phyloP scores from a whole-genome alignment of 208 protist species.

The Acanthamoeba triangularis region DNA sequence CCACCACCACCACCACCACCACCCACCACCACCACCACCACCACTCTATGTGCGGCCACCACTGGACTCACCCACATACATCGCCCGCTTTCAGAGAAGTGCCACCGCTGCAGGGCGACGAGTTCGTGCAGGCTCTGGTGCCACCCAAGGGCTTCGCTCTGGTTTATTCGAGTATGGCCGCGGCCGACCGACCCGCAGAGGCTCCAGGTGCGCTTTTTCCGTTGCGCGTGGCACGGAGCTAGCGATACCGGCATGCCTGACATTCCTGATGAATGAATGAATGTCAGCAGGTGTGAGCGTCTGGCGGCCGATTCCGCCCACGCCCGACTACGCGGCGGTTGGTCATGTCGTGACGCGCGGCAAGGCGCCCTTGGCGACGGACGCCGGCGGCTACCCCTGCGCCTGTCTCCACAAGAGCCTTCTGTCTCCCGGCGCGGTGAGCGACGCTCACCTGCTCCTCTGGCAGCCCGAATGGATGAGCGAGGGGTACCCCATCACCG shows the following conservation, averaged over 20 bases:
- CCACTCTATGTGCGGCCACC: too few species aligned
- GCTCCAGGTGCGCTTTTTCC: neutral
- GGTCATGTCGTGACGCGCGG: neutral
- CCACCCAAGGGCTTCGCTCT: neutral
- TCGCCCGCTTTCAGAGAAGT: neutral
- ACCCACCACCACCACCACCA: too few species aligned
- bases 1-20: too few species aligned
- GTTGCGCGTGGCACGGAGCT: too few species aligned
- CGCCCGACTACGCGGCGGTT: neutral
- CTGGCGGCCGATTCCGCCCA: neutral
- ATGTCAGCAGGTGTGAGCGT: neutral
- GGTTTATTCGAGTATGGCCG: neutral
- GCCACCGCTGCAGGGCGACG: neutral
- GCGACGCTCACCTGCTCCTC: neutral
- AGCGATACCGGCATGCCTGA: too few species aligned
- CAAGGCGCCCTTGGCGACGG: neutral
- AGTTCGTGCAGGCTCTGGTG: neutral
- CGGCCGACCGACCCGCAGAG: neutral
- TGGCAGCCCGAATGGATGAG: slow-evolving; percentile 20
- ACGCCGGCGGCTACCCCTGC: neutral
- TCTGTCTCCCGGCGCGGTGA: neutral
- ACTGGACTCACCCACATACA: too few species aligned
- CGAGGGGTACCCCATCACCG: neutral
- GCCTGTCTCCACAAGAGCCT: slow-evolving; percentile 19
- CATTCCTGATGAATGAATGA: too few species aligned